Conservation (phyloP, 371 early-diverging fungal species). For the Blastocladiella emersonii region DNA sequence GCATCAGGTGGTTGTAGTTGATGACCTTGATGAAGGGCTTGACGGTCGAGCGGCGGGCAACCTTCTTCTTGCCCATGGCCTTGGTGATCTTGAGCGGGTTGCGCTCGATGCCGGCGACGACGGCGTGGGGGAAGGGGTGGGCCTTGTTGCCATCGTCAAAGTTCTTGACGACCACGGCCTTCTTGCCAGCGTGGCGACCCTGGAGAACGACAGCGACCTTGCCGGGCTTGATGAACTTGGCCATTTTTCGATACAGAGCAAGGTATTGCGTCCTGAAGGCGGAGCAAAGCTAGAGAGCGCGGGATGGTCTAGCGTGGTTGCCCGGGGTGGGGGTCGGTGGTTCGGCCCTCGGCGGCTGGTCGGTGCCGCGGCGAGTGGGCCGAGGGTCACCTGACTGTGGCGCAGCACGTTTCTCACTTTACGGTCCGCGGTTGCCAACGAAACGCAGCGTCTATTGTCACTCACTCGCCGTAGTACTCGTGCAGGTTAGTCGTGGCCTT, state of each 20-base stretch:
- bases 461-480: too few relatives aligned
- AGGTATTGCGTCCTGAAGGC: too few relatives aligned
- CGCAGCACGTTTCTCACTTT: too few relatives aligned
- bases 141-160: conserved; percentile 80
- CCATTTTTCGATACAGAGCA: conserved; percentile 25
- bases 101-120: conserved; percentile 92
- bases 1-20: conserved; percentile 99
- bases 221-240: conserved; percentile 63
- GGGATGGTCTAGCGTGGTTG: too few relatives aligned
- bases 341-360: too few relatives aligned
- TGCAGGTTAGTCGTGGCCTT: too few relatives aligned
- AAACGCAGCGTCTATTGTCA: too few relatives aligned
- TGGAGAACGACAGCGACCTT: conserved; percentile 93
- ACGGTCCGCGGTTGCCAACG: too few relatives aligned
- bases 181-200: conserved; percentile 97
- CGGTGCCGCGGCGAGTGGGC: too few relatives aligned
- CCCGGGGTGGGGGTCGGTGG: too few relatives aligned
- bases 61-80: conserved; percentile 84
- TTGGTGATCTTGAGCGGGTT: conserved; percentile 92
- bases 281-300: too few relatives aligned
- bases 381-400: too few relatives aligned
- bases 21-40: conserved; percentile 96
- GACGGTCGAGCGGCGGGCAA: conserved; percentile 87
- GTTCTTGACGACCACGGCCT: conserved; percentile 97
- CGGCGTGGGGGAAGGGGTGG: conserved; percentile 90